Conservation (phyloP, 2,329 filamentous ascomycete species). For the Aspergillus uvarum region DNA sequence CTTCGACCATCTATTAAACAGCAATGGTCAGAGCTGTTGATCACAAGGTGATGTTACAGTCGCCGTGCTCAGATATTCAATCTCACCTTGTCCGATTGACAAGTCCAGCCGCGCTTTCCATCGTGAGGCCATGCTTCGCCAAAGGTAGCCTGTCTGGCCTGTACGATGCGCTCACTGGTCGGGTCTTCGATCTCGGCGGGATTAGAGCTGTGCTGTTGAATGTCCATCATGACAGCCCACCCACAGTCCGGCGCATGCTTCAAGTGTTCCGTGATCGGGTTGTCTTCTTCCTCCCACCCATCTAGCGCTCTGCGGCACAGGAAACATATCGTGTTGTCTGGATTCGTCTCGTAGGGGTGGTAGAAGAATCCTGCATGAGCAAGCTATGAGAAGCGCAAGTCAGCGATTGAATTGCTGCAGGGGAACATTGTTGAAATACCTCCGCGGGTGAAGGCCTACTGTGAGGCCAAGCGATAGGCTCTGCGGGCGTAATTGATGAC, state of each 20-base stretch:
- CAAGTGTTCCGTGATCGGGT: constrained; percentile 80
- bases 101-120: constrained; percentile 80
- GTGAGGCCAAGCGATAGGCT: constrained; percentile 73
- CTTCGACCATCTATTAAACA: constrained; percentile 71
- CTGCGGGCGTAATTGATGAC: constrained; percentile 63
- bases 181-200: constrained; percentile 67
- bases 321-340: constrained; percentile 89
- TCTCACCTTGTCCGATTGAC: constrained; percentile 79
- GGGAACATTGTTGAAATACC: constrained; percentile 43
- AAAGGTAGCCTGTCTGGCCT: constrained; percentile 81
- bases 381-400: constrained; percentile 56
- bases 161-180: constrained; percentile 65
- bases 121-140: constrained; percentile 86
- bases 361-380: constrained; percentile 91
- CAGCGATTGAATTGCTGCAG: constrained; percentile 8
- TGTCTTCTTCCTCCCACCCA: constrained; percentile 87
- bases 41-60: constrained; percentile 10
- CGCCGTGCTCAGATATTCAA: constrained; percentile 15
- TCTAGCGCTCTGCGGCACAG: constrained; percentile 80
- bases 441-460: constrained; percentile 63
- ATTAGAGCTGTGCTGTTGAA: constrained; percentile 45
- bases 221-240: constrained; percentile 76
- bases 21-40: background rate
- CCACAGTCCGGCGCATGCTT: constrained; percentile 79
- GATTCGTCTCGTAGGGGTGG: constrained; percentile 69